phyloP scores from a whole-genome alignment of 805 yeast species.

The Ogataea haglerorum region DNA sequence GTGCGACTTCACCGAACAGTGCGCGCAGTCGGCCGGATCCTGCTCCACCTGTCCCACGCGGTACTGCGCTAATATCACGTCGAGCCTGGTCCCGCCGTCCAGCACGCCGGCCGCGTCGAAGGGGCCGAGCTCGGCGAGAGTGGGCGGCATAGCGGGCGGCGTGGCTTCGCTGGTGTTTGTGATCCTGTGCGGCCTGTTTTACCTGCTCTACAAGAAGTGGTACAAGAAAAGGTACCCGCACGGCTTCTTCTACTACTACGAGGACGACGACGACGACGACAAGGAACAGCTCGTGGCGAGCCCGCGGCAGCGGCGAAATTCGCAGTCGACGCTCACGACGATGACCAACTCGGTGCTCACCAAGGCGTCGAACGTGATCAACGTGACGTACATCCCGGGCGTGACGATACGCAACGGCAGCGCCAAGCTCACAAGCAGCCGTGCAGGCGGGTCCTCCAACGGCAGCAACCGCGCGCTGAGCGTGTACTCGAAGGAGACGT shows the following conservation, averaged over 20 bases:
- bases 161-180: constrained; percentile 57
- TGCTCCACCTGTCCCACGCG: constrained; percentile 56
- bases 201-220: constrained; percentile 42
- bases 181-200: constrained; percentile 35
- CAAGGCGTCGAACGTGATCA: constrained; percentile 82
- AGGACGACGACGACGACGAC: constrained; percentile 23
- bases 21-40: constrained; percentile 53
- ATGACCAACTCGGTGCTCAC: constrained; percentile 65
- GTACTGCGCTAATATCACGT: constrained; percentile 40
- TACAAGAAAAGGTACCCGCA: constrained; percentile 35
- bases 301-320: constrained; percentile 17
- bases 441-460: constrained; percentile 15
- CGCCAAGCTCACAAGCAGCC: constrained; percentile 14
- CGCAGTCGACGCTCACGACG: constrained; percentile 30
- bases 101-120: constrained; percentile 1
- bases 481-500: constrained; percentile 32
- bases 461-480: constrained; percentile 24
- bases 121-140: constrained; percentile 23
- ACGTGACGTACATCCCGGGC: constrained; percentile 93
- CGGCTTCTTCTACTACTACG: constrained; percentile 30
- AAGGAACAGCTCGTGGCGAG: constrained; percentile 22
- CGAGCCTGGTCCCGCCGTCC: constrained; percentile 6
- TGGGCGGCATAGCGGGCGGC: constrained; percentile 72
- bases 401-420: constrained; percentile 61
- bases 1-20: constrained; percentile 51